A percentile compares a stretch with the other conserved stretches of the same genome.
These are phyloP conservation scores for Plasmodium relictum DNA, from an alignment of 169 alveolate species.

Conservation along the genomic window DNA sequence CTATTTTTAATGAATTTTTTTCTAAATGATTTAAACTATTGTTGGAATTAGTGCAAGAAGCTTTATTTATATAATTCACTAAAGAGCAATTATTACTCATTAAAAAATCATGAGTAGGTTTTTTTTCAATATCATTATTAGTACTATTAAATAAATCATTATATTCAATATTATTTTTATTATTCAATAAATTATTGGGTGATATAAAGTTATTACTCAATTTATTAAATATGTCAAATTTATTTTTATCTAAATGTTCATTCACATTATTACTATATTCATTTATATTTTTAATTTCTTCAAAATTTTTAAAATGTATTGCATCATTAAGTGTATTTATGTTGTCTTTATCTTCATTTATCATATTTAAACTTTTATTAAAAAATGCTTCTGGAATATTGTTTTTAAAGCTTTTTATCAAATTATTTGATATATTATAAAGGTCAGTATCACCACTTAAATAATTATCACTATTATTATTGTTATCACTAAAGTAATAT, in stretches of 20 bases:
- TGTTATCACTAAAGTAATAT: conserved; percentile 1
- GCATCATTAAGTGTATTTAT: neutral
- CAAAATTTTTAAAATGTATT: neutral
- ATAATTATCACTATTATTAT: neutral
- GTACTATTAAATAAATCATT: conserved; percentile 21
- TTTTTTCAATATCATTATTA: conserved; percentile 5
- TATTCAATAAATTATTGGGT: conserved; percentile 10
- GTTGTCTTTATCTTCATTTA: conserved; percentile 17
- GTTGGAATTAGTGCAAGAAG: neutral
- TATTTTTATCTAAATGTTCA: conserved; percentile 2
- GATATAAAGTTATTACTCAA: conserved; percentile 6
- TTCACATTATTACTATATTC: neutral
- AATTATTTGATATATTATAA: conserved; percentile 9
- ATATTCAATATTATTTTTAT: conserved; percentile 15
- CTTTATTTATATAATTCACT: conserved; percentile 9
- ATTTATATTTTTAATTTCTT: conserved; percentile 1
- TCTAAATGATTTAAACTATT: conserved; percentile 27
- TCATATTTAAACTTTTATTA: conserved; percentile 24
- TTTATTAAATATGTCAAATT: conserved; percentile 5
- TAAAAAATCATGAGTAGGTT: conserved; percentile 12
- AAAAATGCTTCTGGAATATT: conserved; percentile 18
- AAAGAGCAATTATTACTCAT: conserved; percentile 12
- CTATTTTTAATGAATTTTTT: conserved; percentile 8
- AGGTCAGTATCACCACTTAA: neutral
- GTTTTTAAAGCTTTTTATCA: conserved; percentile 14